phyloP scores from a whole-genome alignment of 305 asterid genomes.

The Fraxinus floribunda region DNA sequence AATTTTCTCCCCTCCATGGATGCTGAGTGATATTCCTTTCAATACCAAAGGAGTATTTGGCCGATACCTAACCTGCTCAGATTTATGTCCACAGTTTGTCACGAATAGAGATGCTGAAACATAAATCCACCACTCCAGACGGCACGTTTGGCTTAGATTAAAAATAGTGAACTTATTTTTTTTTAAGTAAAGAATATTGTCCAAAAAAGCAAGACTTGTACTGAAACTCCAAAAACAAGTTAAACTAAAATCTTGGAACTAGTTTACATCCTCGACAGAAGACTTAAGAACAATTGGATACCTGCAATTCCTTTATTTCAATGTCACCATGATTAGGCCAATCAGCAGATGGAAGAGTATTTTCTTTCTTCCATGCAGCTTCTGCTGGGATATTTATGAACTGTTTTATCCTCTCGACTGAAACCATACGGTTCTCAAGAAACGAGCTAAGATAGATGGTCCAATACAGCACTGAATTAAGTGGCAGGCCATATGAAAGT shows the following conservation, averaged over 20 bases:
- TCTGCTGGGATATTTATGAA: conserved; percentile 60
- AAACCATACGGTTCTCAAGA: conserved; percentile 65
- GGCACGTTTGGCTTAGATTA: neutral
- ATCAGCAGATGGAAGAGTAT: conserved; percentile 34
- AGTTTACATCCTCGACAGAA: neutral
- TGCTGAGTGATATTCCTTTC: conserved; percentile 58
- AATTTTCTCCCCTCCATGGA: conserved; percentile 57
- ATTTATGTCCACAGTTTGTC: neutral
- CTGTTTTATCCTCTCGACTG: conserved; percentile 76
- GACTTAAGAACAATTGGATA: conserved; percentile 17
- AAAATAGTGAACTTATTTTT: neutral
- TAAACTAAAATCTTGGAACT: neutral
- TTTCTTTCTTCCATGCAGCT: conserved; percentile 53
- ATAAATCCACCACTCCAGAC: neutral
- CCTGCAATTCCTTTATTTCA: conserved; percentile 59
- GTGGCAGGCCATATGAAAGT: conserved; percentile 74
- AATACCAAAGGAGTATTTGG: conserved; percentile 60
- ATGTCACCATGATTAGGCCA: conserved; percentile 66
- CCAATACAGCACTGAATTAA: conserved; percentile 47
- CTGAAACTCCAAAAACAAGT: neutral
- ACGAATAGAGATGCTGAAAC: neutral
- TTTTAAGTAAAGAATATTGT: neutral
- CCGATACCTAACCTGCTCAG: conserved; percentile 66
- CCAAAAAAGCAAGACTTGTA: neutral
- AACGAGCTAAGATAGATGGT: conserved; percentile 41